Conservation (phyloP, 345 rosid genomes). For the Aquilaria sinensis region DNA sequence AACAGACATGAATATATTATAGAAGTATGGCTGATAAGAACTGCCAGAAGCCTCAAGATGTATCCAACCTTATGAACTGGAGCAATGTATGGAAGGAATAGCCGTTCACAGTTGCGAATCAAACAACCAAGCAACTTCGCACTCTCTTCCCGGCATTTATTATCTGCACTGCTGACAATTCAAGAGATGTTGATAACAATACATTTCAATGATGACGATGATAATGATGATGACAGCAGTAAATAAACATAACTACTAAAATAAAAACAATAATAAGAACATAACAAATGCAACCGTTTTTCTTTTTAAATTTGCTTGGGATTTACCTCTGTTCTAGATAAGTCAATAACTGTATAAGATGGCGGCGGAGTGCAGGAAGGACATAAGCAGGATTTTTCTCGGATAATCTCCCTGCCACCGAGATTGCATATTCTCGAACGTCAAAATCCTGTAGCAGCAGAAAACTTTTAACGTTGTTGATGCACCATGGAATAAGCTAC, state of each 20-base stretch:
- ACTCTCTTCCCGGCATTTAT: conserved; percentile 97
- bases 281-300: not conserved
- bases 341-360: conserved; percentile 93
- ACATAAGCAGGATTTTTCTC: conserved; percentile 99
- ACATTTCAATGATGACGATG: not conserved
- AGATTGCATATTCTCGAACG: conserved; percentile 92
- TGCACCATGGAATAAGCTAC: too few species aligned
- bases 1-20: not conserved
- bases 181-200: conserved; percentile 28
- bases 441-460: conserved; percentile 69
- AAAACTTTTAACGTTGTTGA: not conserved
- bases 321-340: conserved; percentile 88
- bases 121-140: conserved; percentile 95
- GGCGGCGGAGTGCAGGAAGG: conserved; percentile 99
- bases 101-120: conserved; percentile 91
- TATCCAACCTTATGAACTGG: conserved; percentile 89
- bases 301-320: not conserved
- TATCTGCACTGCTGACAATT: conserved; percentile 90
- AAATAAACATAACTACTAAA: not conserved
- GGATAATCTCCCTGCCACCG: conserved; percentile 90
- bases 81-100: conserved; percentile 84
- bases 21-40: conserved; percentile 11
- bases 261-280: not conserved
- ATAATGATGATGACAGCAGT: not conserved
- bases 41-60: conserved; percentile 15